Evolutionary conservation across 2,329 filamentous ascomycete species (phyloP), one percentile per base, ranked within the genome.

Genomic region (Colletotrichum sidae): DNA sequence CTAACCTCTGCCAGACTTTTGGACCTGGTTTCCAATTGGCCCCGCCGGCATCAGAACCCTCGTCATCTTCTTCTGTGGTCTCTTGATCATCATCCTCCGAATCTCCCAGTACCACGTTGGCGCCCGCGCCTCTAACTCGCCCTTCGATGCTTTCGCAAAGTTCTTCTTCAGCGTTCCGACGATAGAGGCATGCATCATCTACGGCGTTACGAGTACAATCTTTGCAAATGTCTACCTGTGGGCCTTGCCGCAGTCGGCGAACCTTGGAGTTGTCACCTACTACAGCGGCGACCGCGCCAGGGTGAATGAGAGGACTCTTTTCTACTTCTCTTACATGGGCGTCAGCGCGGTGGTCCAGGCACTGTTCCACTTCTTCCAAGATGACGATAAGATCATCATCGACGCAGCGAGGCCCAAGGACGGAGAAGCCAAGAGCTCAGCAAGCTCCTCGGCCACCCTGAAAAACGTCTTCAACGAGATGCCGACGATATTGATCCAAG

Each of bases 241-340:
- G 86, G 91, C 90, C 4, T 83, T 86, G 55, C 80, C 88, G 25
- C 79, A 81, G 15, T 78, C 79, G 44, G 84, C 86, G 56, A 88
- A 90, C 67, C 82, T 97, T 58, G 85, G 86, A 68, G 92, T 91
- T 86, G 88, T 97, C 69, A 91, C 90, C 59, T 85, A 88, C 70
- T 88, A 87, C 76, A 89, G 82, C 67, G 89, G 85, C 69, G 92
- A 96, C 75, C 86, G 94, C 41, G 85, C 91, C 17, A 85, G 88
- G 56, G 79, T 97, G 64, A 98, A 98, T 75, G 95, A 98, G 81
- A 88, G 92, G 69, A 90, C 93, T 1, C 85, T 98, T 34, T 96
- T 94, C 74, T 82, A 97, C 55, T 89, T 92, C 39, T 87, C 86
- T 65, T 89, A 92, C 72, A 87, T 96, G 69, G 74, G 90, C 3